Evolutionary conservation across 768 basidiomycete genomes (phyloP), one percentile per base, ranked within the genome.

Genomic region (Tulasnella sp.): DNA sequence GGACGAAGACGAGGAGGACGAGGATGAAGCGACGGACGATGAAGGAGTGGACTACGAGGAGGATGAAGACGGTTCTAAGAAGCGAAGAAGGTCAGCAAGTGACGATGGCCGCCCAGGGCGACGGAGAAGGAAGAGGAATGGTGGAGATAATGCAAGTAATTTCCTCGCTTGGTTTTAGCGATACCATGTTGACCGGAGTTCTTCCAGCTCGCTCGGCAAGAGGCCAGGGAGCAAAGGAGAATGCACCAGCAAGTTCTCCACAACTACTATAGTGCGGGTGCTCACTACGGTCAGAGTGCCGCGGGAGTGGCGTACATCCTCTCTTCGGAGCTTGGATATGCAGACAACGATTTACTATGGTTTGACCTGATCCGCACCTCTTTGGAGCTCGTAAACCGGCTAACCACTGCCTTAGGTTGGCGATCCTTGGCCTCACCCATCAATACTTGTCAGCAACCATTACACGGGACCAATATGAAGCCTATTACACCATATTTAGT

Each of bases 291-390:
- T 1, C 96, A 96, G 86, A 95, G 94, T 83, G 95, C 94, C 9
- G 91, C 96, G 14, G 92, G 93, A 34, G 93, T 93, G 39, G 90
- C 98, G 75, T 99, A 97, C 84, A 88, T 95, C 81, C 90, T 99
- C 3, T 95, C 97, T 14, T 95, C 93, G 6, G 89, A 92, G n/a
- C 89, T 98, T 12, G 96, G 97, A 83, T 91, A 97, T 44, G 93
- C 92, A 16, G 97, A 99, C 84, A 95, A 96, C 83, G 96, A 99
- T 84, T 88, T 97, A 9, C 87, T 99, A 71, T 99, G 98, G 98
- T 96, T 83, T 74, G 88, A 82, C 24, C 76, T 36, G 31, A 82
- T 40, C 21, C 27, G n/a, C 56, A 21, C 16, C 34, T 39, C n/a
- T 38, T 31, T 34, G 7, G 39, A 38, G 68, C 74, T 56, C 31